phyloP scores from a whole-genome alignment of 805 yeast species.

The Barnettozyma vustinii region DNA sequence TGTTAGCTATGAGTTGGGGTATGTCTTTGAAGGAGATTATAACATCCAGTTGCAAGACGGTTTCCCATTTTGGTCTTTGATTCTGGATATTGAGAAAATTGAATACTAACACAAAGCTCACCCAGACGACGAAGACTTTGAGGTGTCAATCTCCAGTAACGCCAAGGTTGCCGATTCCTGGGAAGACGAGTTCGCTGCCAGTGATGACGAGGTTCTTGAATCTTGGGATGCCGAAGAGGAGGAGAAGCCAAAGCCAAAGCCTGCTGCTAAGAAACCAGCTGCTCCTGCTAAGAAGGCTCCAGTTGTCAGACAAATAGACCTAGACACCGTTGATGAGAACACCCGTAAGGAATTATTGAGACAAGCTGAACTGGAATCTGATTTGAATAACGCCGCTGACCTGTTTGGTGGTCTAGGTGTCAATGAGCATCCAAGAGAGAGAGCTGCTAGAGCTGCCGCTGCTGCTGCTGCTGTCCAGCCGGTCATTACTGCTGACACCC shows the following conservation, averaged over 20 bases:
- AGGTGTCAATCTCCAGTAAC: conserved; percentile 49
- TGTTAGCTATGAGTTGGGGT: conserved; percentile 2
- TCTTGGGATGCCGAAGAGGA: conserved; percentile 91
- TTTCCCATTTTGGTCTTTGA: not conserved
- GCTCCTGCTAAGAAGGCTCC: conserved; percentile 24
- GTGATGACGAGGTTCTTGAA: conserved; percentile 73
- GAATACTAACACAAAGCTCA: not conserved
- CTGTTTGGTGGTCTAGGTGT: conserved; percentile 71
- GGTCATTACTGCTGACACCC: conserved; percentile 50
- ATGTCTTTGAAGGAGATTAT: not conserved
- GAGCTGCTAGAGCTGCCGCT: conserved; percentile 31
- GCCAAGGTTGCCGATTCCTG: conserved; percentile 61
- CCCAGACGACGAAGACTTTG: conserved; percentile 85
- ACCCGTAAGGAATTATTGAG: conserved; percentile 71
- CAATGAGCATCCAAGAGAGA: conserved; percentile 41
- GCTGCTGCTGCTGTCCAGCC: conserved; percentile 28
- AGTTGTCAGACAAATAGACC: conserved; percentile 36
- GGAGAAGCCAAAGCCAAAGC: conserved; percentile 33
- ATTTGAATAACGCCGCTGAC: conserved; percentile 89
- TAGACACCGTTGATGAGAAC: conserved; percentile 65
- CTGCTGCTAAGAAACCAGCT: conserved; percentile 20
- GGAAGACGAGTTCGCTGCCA: conserved; percentile 70
- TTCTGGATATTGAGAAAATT: not conserved
- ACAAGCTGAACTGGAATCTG: conserved; percentile 79
- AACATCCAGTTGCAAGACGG: not conserved